Evolutionary conservation across 371 early-diverging fungal species (phyloP), one percentile per base, ranked within the genome.

Genomic region (Mucor ambiguus): DNA sequence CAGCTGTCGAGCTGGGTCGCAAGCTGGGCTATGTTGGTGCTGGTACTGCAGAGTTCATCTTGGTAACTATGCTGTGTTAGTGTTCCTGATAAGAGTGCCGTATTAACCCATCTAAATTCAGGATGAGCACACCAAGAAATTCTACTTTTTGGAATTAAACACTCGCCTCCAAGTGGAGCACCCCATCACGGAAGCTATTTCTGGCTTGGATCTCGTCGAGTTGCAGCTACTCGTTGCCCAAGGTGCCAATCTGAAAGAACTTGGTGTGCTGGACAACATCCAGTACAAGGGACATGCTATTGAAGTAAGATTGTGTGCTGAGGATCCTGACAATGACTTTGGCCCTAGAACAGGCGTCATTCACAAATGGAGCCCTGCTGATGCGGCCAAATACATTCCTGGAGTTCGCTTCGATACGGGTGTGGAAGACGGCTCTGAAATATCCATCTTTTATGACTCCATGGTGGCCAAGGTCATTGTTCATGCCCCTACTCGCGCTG

Each of bases 121-220:
- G 46, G 87, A 87, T 60, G 84, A 85, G 61, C 80, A 84, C 52
- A 81, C 80, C 41, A 86, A 85, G 60, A 83, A 89, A 63, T 92
- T 92, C 55, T 95, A 90, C 81, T 93, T 93, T 74, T 78, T 93
- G 75, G 94, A 93, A 70, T 81, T 93, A 78, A 93, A 93, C 79
- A 93, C 93, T 0, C 90, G 93, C 46, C 79, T 93, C 60, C 94
- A 93, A 72, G 96, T 95, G 58, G 98, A 98, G 80, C 99, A 98
- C 78, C 96, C 97, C 30, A 94, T 98, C 60, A 97, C 98, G 16
- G 99, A 98, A 81, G 78, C 88, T 59, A 89, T 96, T 52, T 96
- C 96, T 46, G 93, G 93, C 0, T 71, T 95, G n/a, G 98, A 99
- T 82, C 81, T 99, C 18, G 98, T 97, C n/a, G 95, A 94, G 67